These are phyloP conservation scores for Fraxinus paxiana DNA, from an alignment of 305 asterid genomes.

Conservation along the genomic window DNA sequence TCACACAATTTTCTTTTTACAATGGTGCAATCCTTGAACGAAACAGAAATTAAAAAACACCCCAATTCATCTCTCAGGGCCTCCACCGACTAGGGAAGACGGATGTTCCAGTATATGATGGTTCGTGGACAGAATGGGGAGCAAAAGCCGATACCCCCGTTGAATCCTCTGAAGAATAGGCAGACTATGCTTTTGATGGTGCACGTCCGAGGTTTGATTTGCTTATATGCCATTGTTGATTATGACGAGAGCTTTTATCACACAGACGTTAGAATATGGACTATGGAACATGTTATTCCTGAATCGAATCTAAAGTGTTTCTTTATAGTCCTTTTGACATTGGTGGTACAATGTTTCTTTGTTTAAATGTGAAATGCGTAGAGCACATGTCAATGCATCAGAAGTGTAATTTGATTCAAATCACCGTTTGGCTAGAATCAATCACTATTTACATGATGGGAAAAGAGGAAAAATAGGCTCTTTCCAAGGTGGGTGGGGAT, in stretches of 20 bases:
- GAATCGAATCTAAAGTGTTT: background rate
- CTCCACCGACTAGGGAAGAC: constrained; percentile 74
- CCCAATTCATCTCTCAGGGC: constrained; percentile 43
- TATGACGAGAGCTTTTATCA: constrained; percentile 8
- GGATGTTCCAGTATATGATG: constrained; percentile 72
- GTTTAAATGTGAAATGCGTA: background rate
- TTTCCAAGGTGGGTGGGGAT: background rate
- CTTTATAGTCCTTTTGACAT: background rate
- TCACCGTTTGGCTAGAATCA: background rate
- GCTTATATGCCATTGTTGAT: background rate
- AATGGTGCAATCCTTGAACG: background rate
- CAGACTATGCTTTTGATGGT: background rate
- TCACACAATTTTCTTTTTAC: background rate
- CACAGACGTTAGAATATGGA: background rate
- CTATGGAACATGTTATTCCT: background rate
- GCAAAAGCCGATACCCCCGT: constrained; percentile 50
- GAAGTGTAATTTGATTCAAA: background rate
- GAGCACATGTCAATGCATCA: background rate
- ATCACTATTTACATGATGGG: background rate
- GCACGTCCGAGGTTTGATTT: background rate
- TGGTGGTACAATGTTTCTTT: background rate
- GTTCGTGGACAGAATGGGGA: constrained; percentile 97
- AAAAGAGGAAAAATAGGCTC: background rate
- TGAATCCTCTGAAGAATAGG: constrained; percentile 39
- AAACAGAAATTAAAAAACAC: background rate